A percentile compares a stretch with the other conserved stretches of the same genome.
Evolutionary conservation across 768 basidiomycete genomes (phyloP).

Genomic region (Heimioporus sp.): DNA sequence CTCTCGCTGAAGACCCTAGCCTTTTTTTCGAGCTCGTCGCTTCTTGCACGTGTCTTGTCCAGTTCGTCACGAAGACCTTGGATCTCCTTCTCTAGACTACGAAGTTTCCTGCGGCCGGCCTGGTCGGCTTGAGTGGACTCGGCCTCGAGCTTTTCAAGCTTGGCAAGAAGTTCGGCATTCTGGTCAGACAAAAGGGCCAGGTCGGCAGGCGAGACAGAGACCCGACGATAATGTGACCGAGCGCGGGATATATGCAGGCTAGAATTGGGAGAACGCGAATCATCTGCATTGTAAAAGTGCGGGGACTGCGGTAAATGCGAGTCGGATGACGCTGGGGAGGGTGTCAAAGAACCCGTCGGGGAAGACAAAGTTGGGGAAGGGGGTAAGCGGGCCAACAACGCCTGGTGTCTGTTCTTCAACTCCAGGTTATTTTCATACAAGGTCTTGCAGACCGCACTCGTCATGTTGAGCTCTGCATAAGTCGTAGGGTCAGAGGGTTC

Average conservation of each 20-base stretch:
- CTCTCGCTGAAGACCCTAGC: slow-evolving; percentile 41
- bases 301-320: slow-evolving; percentile 33
- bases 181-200: slow-evolving; percentile 75
- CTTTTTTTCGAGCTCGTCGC: slow-evolving; percentile 70
- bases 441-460: slow-evolving; percentile 66
- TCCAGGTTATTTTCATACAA: slow-evolving; percentile 67
- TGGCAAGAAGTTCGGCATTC: slow-evolving; percentile 75
- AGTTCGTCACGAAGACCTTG: slow-evolving; percentile 67
- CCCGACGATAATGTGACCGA: slow-evolving; percentile 34
- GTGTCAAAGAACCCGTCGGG: slow-evolving; percentile 17
- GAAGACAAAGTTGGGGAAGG: slow-evolving; percentile 40
- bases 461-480: slow-evolving; percentile 55
- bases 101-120: slow-evolving; percentile 64
- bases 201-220: slow-evolving; percentile 67
- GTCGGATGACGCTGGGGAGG: slow-evolving; percentile 27
- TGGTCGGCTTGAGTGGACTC: slow-evolving; percentile 68
- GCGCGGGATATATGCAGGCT: slow-evolving; percentile 19
- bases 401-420: slow-evolving; percentile 70
- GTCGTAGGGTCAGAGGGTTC: slow-evolving; percentile 22
- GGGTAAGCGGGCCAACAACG: slow-evolving; percentile 63
- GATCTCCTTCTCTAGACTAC: slow-evolving; percentile 81
- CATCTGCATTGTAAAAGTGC: slow-evolving; percentile 29
- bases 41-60: slow-evolving; percentile 68
- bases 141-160: slow-evolving; percentile 71
- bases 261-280: slow-evolving; percentile 21